These are phyloP conservation scores for Chloromonas sp. DNA, from an alignment of 163 green algal species.

Conservation along the genomic window DNA sequence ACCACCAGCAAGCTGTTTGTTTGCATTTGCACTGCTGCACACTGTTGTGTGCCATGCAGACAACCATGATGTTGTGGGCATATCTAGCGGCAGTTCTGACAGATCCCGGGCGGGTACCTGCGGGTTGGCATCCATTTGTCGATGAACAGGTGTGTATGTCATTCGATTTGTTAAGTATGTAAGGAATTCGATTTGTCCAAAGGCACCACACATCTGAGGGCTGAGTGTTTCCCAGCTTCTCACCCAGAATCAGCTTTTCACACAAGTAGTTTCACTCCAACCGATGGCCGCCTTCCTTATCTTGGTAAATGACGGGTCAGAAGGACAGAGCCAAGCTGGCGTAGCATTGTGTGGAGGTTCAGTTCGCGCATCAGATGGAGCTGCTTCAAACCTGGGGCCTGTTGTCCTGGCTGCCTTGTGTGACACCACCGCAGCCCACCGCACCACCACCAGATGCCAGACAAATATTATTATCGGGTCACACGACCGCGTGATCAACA, in stretches of 20 bases:
- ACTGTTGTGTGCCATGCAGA: conserved; percentile 11
- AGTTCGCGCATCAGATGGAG: too few species aligned
- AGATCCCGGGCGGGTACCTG: conserved; percentile 66
- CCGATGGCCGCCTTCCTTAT: background rate
- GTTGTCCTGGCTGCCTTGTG: too few species aligned
- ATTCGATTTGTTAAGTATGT: background rate
- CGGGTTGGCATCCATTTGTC: conserved; percentile 73
- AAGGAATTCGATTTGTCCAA: background rate
- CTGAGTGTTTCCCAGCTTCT: background rate
- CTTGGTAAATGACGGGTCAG: too few species aligned
- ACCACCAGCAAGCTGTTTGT: background rate
- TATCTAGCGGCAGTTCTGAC: conserved; percentile 71
- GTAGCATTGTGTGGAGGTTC: too few species aligned
- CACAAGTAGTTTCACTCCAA: background rate
- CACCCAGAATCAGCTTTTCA: background rate
- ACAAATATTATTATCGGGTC: too few species aligned
- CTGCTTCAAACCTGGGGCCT: too few species aligned
- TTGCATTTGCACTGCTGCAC: background rate
- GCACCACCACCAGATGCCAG: too few species aligned
- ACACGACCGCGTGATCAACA: too few species aligned
- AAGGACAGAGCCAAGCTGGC: too few species aligned
- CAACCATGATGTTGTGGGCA: conserved; percentile 51
- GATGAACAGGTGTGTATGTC: conserved; percentile 49
- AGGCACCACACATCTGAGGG: background rate
- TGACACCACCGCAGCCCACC: too few species aligned